phyloP scores from a whole-genome alignment of 2,329 filamentous ascomycete genomes.

The Aspergillus sp. region DNA sequence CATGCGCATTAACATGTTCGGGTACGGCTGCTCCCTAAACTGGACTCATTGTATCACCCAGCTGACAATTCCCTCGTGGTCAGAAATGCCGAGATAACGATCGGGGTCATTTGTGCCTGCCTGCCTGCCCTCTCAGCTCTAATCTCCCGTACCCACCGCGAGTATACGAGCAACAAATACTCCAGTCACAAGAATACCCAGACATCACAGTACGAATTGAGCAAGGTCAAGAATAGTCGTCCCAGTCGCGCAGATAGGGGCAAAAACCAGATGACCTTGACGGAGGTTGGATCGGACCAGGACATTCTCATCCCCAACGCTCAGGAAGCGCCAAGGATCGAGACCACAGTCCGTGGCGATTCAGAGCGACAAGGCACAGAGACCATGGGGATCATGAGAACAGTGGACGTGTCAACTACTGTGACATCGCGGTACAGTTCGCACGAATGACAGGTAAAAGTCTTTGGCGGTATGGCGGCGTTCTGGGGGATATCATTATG shows the following conservation, averaged over 20 bases:
- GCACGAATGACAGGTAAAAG: background rate
- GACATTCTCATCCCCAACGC: constrained; percentile 30
- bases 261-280: constrained; percentile 20
- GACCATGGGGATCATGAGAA: constrained; percentile 30
- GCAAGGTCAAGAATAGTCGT: constrained; percentile 20
- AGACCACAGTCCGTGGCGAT: constrained; percentile 29
- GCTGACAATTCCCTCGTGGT: constrained; percentile 24
- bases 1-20: constrained; percentile 36
- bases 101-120: constrained; percentile 46
- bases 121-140: constrained; percentile 43
- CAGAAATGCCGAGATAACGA: constrained; percentile 43
- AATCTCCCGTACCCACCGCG: constrained; percentile 35
- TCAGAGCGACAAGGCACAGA: background rate
- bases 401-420: constrained; percentile 30
- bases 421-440: constrained; percentile 12
- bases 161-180: constrained; percentile 28
- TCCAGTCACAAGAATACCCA: background rate
- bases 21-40: constrained; percentile 32
- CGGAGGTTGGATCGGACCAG: constrained; percentile 26
- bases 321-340: constrained; percentile 30
- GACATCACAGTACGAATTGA: constrained; percentile 26
- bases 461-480: background rate
- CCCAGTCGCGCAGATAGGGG: constrained; percentile 19
- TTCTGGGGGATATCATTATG: background rate
- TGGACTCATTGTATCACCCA: background rate